Evolutionary conservation across 2,329 filamentous ascomycete genomes (phyloP), one percentile per base, ranked within the genome.

Genomic region (Penicillium sp.): DNA sequence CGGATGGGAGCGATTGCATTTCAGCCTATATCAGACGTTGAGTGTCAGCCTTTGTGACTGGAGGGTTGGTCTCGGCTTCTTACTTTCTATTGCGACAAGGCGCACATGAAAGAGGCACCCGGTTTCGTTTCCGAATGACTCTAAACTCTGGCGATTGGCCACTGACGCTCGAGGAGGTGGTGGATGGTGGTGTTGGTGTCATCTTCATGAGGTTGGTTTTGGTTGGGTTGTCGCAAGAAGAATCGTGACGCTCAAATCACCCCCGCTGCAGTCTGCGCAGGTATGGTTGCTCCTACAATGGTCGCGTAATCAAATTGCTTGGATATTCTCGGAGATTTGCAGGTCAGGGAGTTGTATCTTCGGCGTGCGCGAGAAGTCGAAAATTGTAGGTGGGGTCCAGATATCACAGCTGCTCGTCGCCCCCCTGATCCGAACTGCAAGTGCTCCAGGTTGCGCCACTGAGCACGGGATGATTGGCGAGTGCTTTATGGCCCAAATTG

Each of bases 11-110:
- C 92, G 82, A 65, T 96, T 94, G 71, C 90, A 96, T 77, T 95
- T 95, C 65, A 92, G 77, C 56, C 75, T 79, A 41, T 22, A 49
- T 41, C 45, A 44, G 35, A 38, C 31, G 33, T 41, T 39, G 39
- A 35, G 29, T 39, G 5, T 22, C 18, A 13, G 8, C 2, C 16
- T 28, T n/a, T 15, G 4, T 4, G 4, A 30, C 8, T 16, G 16
- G 17, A 12, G 26, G 13, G 5, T 4, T 27, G 9, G 37, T 36
- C 39, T 40, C 30, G 29, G 39, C 27, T 23, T 62, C 75, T 69
- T 70, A 92, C 85, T 96, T 96, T 69, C 89, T 81, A 55, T 89
- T 85, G 59, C 90, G 77, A 65, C 90, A 96, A 20, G 89, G 86
- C 50, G 82, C 85, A 63, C 90, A 96, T 56, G 88, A 95, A 33